Percentiles rank a stretch among this genome's conserved stretches.
phyloP scores from a whole-genome alignment of 2,329 filamentous ascomycete species.

The Coniochaeta sp. region DNA sequence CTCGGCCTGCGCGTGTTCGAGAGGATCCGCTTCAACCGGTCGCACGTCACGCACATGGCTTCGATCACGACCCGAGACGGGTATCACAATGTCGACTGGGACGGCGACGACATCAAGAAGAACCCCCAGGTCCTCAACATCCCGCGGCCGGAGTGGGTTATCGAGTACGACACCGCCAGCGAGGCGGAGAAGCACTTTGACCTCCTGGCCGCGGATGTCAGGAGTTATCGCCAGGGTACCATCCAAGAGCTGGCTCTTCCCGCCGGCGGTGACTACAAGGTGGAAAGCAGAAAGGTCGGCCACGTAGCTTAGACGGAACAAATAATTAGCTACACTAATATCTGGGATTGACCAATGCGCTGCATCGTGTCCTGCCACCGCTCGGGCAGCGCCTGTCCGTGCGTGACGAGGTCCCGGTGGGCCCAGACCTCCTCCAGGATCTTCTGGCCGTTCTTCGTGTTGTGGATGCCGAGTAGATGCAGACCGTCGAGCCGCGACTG shows the following conservation, averaged over 20 bases:
- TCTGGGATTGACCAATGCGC: constrained; percentile 5
- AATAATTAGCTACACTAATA: no score
- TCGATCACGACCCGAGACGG: not conserved
- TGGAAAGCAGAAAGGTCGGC: no score
- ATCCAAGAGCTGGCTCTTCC: no score
- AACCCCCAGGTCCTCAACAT: no score
- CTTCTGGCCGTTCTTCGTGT: constrained; percentile 4
- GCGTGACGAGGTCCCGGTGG: constrained; percentile 2
- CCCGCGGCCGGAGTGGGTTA: no score
- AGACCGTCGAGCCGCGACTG: not conserved
- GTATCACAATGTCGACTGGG: constrained; percentile 1
- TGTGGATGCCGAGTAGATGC: constrained; percentile 5
- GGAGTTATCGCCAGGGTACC: no score
- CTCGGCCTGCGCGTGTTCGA: constrained; percentile 30
- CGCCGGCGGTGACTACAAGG: no score
- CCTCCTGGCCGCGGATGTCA: no score
- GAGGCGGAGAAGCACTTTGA: no score
- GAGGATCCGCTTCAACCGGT: constrained; percentile 32
- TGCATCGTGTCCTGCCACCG: constrained; percentile 8
- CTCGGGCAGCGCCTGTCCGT: constrained; percentile 1
- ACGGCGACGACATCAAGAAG: no score
- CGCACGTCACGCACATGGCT: constrained; percentile 1
- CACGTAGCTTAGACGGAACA: no score
- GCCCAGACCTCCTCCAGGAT: constrained; percentile 6
- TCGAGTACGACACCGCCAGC: no score